Conservation (phyloP, 2,329 filamentous ascomycete species). For the Sporothrix inflata region DNA sequence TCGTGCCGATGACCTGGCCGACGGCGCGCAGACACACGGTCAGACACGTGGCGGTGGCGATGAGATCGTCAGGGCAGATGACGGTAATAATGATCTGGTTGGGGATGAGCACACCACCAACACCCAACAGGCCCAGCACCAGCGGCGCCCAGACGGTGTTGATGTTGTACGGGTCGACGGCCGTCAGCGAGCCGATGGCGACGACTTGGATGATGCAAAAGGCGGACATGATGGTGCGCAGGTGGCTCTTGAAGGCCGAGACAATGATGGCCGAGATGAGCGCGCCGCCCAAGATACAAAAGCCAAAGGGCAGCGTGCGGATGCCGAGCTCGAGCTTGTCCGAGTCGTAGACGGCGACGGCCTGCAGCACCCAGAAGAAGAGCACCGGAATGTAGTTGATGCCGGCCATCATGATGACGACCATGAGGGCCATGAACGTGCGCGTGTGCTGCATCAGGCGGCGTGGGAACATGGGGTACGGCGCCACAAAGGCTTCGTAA, state of each 20-base stretch:
- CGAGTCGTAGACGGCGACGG: slow-evolving; percentile 11
- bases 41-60: slow-evolving; percentile 15
- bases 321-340: slow-evolving; percentile 2
- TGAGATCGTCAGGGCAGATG: slow-evolving; percentile 20
- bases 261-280: slow-evolving; percentile 13
- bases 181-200: slow-evolving; percentile 13
- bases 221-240: slow-evolving; percentile 14
- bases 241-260: slow-evolving; percentile 12
- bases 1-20: slow-evolving; percentile 8
- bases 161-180: slow-evolving; percentile 10
- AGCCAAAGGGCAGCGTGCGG: slow-evolving; percentile 21
- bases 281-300: slow-evolving; percentile 7
- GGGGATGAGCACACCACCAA: slow-evolving; percentile 21
- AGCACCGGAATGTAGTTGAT: slow-evolving; percentile 23
- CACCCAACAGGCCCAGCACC: not conserved
- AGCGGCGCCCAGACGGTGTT: slow-evolving; percentile 14
- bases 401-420: slow-evolving; percentile 21
- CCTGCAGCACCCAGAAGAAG: slow-evolving; percentile 24
- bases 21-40: slow-evolving; percentile 16
- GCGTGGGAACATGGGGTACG: slow-evolving; percentile 17
- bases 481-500: slow-evolving; percentile 4
- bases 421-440: slow-evolving; percentile 18
- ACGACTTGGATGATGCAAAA: slow-evolving; percentile 16
- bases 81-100: slow-evolving; percentile 21
- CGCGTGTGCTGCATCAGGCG: slow-evolving; percentile 9